Conservation (phyloP, 2,329 filamentous ascomycete species). For the Penicillium sp. region DNA sequence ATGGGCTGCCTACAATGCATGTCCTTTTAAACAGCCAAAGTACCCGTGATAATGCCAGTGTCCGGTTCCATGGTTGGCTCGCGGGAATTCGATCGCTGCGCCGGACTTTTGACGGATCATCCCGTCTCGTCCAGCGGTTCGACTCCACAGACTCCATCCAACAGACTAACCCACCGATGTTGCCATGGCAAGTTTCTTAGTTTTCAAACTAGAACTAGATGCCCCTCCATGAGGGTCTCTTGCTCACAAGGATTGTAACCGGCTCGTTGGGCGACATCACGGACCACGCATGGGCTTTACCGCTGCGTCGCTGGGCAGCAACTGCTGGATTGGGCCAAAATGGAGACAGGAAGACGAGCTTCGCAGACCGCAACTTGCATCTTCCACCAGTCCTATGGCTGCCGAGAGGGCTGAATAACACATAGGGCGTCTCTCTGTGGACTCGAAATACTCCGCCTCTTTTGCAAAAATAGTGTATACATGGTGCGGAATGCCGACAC, state of each 20-base stretch:
- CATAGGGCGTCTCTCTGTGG: background rate
- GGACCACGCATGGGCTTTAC: conserved; percentile 32
- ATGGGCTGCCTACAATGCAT: background rate
- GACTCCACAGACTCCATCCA: conserved; percentile 18
- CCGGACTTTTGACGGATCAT: conserved; percentile 17
- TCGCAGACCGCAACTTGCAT: conserved; percentile 29
- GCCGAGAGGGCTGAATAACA: background rate
- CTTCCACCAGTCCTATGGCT: background rate
- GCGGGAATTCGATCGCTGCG: conserved; percentile 11
- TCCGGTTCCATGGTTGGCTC: conserved; percentile 21
- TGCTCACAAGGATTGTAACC: conserved; percentile 13
- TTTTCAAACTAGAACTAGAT: background rate
- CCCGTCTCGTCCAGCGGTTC: conserved; percentile 27
- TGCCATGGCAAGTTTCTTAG: conserved; percentile 21
- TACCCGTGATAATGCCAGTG: background rate
- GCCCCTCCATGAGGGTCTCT: conserved; percentile 8
- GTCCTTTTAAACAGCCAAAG: background rate
- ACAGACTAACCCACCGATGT: conserved; percentile 10
- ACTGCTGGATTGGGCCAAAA: conserved; percentile 25
- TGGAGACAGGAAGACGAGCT: conserved; percentile 7
- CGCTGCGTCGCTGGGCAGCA: conserved; percentile 36
- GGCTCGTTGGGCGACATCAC: conserved; percentile 28
- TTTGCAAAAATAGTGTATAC: conserved; percentile 7
- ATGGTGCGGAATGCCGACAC: background rate
- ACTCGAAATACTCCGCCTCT: background rate